Evolutionary conservation across 2,329 filamentous ascomycete species (phyloP).

Genomic region (Periconia sp.): DNA sequence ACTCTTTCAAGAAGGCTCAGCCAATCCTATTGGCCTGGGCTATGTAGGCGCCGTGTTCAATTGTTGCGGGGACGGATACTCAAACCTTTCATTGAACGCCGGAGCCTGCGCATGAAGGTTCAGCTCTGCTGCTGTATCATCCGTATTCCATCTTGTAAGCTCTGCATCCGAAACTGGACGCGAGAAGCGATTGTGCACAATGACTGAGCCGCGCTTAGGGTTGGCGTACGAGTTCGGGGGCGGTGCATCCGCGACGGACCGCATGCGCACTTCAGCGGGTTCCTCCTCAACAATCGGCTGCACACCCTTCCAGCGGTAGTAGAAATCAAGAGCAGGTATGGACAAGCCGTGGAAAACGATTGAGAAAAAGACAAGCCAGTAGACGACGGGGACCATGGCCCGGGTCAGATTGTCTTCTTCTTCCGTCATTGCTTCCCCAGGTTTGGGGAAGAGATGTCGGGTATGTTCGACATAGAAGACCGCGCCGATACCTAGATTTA

Average conservation of each 20-base stretch:
- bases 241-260: slow-evolving; percentile 45
- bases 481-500: slow-evolving; percentile 47
- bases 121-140: no score
- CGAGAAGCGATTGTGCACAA: slow-evolving; percentile 58
- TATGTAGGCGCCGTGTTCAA: no score
- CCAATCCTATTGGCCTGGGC: no score
- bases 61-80: no score
- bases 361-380: slow-evolving; percentile 54
- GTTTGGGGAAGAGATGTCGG: slow-evolving; percentile 50
- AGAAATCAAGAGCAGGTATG: slow-evolving; percentile 51
- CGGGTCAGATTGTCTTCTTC: slow-evolving; percentile 49
- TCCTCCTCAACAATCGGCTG: slow-evolving; percentile 50
- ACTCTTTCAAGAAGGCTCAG: no score
- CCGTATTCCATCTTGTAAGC: no score
- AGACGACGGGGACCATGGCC: slow-evolving; percentile 54
- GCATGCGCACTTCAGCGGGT: slow-evolving; percentile 46
- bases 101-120: no score
- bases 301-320: slow-evolving; percentile 50
- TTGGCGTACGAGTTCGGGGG: slow-evolving; percentile 50
- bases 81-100: no score
- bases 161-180: slow-evolving; percentile 18
- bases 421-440: slow-evolving; percentile 46
- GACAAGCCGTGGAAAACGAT: slow-evolving; percentile 58
- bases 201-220: slow-evolving; percentile 32
- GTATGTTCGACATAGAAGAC: slow-evolving; percentile 56